Base-by-base conservation (phyloP, 1,284 basidiomycete species). In the Sanghuangporus weigelae region DNA sequence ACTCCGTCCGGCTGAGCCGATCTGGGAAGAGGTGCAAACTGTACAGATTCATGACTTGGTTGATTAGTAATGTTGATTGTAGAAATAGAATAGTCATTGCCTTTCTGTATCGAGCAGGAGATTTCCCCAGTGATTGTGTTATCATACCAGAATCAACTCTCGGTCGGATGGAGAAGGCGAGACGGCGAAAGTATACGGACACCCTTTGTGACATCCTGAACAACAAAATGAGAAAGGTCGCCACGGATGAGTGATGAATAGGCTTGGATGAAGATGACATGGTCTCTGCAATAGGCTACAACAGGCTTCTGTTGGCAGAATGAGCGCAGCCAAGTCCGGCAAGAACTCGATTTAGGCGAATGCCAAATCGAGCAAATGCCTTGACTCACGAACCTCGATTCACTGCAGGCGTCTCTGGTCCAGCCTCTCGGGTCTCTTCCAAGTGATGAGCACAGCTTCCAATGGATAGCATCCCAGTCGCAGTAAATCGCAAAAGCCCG, bases 11-110 rank as follows among this genome's bases (percentile, higher is more conserved):
- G 80, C 0, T 80, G 87, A 16, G 81, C 83, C 44, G 87, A 90
- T 74, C 93, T 94, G 3, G 91, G 90, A 23, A 94, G 79, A 0
- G 89, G 89, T 0, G 89, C 79, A 71, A 88, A 19, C 88, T 85
- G 42, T 8, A 7, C 26, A 53, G 46, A 4, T 38, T n/a, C 51
- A 26, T 31, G 26, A 31, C 23, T 49, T 10, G 26, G 38, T 7
- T 46, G 56, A 19, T 7, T n/a, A 46, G 40, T 14, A 42, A 46
- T 3, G n/a, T 31, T 31, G 0, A 31, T 2, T 31, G 26, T 31
- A 31, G 3, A 5, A 31, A 31, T 31, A 31, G 19, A 11, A 59
- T 67, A 26, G 51, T 72, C 81, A 69, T 69, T 82, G 76, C 81
- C 81, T 56, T 80, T 82, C 70, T 90, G 88, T 44, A 91, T 67